Percentiles rank a stretch among this genome's conserved stretches.
phyloP scores from a whole-genome alignment of 331 rosid genomes.

The Acacia pycnantha region DNA sequence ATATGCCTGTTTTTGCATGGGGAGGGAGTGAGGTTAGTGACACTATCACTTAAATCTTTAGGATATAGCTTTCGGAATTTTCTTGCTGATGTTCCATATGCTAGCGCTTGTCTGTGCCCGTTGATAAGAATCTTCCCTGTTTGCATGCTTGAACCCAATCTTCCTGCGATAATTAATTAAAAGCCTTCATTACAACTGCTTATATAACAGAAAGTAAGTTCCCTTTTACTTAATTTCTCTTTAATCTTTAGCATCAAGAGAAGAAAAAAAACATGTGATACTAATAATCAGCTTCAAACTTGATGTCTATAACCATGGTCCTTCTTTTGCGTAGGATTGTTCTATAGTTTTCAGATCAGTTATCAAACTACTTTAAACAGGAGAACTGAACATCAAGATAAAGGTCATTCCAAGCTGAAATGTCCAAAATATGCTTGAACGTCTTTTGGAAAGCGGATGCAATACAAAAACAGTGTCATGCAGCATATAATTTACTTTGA shows the following conservation, averaged over 20 bases:
- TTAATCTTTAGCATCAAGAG: not conserved
- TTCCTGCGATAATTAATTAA: slow-evolving; percentile 49
- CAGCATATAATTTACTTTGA: not conserved
- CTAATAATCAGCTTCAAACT: too few species aligned
- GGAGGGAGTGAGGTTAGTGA: not conserved
- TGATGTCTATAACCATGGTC: not conserved
- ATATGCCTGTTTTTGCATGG: slow-evolving; percentile 51
- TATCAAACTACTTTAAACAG: not conserved
- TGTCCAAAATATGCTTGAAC: not conserved
- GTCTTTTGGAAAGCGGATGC: not conserved
- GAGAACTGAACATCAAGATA: not conserved
- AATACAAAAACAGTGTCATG: not conserved
- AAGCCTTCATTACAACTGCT: not conserved
- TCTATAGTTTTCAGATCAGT: not conserved
- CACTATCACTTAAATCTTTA: not conserved
- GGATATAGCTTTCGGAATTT: slow-evolving; percentile 4
- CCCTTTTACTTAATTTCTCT: not conserved
- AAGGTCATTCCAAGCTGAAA: not conserved
- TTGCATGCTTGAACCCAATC: slow-evolving; percentile 51
- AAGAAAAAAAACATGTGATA: not conserved
- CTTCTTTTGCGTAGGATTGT: not conserved
- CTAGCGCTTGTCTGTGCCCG: slow-evolving; percentile 56
- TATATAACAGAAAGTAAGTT: not conserved
- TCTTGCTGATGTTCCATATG: slow-evolving; percentile 54
- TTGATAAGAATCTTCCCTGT: slow-evolving; percentile 67